Base-by-base conservation (phyloP, 139 green algal genomes). In the Marvania coccoides region DNA sequence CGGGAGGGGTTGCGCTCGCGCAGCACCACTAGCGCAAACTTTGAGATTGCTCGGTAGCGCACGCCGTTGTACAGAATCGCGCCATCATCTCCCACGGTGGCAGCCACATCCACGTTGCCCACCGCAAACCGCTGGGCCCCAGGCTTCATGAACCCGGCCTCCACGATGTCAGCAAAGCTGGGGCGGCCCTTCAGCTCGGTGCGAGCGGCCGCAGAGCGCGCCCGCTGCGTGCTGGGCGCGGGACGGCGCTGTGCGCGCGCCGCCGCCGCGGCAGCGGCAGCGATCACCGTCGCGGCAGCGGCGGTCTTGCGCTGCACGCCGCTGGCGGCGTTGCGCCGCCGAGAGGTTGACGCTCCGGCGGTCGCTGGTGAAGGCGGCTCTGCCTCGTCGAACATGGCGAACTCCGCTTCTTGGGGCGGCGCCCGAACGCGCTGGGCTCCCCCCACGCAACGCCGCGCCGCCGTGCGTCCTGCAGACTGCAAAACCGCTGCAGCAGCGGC, bases 1-100 rank as follows among this genome's bases (percentile, higher is more conserved):
- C 82, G 67, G 14, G 59, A 63, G 37, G 82, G 81, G 57, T 88
- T 88, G 36, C 81, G 59, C 63, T 77, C 63, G 23, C 78, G 68
- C 35, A 85, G 69, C 39, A 83, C 83, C n/a, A 80, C 54, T 35
- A 89, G 65, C 28, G 83, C 83, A 74, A 89, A 82, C 51, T 77
- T 85, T 59, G 72, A 83, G 39, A 89, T 81, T 47, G 81, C 83
- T 9, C 72, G 57, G 59, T 80, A 88, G 24, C 79, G 64, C 9
- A 54, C 56, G 8, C 66, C 59, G 9, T 30, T 29, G 33, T 75
- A 87, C 24, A 64, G 28, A 47, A 89, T 89, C 23, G 63, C 53
- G 13, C 83, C 82, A 64, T 67, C 31, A 5, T 31, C 28, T 1
- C 58, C 58, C 34, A 87, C 45, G 3, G n/a, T n/a, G 2, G 70